Evolutionary conservation across 345 rosid species (phyloP).

Genomic region (Lumnitzera racemosa): DNA sequence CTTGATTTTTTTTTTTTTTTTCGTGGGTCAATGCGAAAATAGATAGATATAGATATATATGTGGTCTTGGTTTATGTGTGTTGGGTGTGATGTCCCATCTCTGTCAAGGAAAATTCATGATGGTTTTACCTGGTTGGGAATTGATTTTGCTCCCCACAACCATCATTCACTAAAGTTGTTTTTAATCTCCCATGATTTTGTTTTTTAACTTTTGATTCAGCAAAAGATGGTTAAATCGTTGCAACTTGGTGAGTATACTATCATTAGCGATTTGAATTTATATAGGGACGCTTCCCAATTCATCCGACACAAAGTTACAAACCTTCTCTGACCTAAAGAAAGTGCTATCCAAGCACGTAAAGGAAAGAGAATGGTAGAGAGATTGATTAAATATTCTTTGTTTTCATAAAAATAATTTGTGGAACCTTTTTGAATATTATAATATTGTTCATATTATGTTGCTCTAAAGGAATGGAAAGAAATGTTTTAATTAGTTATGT

Average conservation of each 20-base stretch:
- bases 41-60: neutral
- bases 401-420: neutral
- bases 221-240: slow-evolving; percentile 55
- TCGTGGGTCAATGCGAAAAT: neutral
- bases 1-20: too few species aligned
- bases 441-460: too few species aligned
- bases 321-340: slow-evolving; percentile 14
- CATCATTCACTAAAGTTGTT: slow-evolving; percentile 38
- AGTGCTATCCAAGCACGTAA: too few species aligned
- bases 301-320: slow-evolving; percentile 25
- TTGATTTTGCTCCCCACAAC: slow-evolving; percentile 92
- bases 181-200: slow-evolving; percentile 56
- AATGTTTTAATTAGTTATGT: too few species aligned
- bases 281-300: slow-evolving; percentile 32
- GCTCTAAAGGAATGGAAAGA: too few species aligned
- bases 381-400: slow-evolving; percentile 1
- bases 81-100: slow-evolving; percentile 38
- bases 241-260: slow-evolving; percentile 69
- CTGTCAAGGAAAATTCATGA: slow-evolving; percentile 36
- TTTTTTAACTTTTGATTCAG: slow-evolving; percentile 51
- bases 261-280: slow-evolving; percentile 59
- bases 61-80: slow-evolving; percentile 1
- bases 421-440: too few species aligned
- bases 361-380: too few species aligned
- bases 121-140: slow-evolving; percentile 77